These are phyloP conservation scores for Ustulina deusta DNA, from an alignment of 2,329 filamentous ascomycete genomes.

Conservation along the genomic window DNA sequence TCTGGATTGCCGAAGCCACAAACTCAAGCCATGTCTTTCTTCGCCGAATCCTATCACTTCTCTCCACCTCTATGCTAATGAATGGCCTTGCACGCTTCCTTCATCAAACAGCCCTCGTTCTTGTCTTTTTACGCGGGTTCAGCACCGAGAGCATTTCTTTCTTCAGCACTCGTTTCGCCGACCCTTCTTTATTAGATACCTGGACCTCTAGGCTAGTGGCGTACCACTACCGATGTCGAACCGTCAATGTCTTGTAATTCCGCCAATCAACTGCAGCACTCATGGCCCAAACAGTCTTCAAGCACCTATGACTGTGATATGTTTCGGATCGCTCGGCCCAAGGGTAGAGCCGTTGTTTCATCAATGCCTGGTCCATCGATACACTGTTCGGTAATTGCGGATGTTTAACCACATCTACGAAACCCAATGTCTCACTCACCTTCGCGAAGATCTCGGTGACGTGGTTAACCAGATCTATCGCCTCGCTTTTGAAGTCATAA, in stretches of 20 bases:
- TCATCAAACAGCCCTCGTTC: too few species aligned
- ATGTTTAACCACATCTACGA: constrained; percentile 2
- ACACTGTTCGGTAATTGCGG: constrained; percentile 22
- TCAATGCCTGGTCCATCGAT: background rate
- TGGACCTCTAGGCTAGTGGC: too few species aligned
- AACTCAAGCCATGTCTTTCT: constrained; percentile 14
- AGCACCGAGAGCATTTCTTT: background rate
- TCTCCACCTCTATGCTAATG: background rate
- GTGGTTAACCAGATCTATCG: background rate
- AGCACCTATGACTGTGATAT: constrained; percentile 1
- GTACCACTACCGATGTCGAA: constrained; percentile 7
- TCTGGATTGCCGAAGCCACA: constrained; percentile 1
- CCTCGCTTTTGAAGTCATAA: background rate
- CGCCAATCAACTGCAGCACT: constrained; percentile 6
- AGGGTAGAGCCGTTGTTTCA: constrained; percentile 19
- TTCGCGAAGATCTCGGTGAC: background rate
- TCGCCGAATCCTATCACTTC: background rate
- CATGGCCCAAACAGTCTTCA: background rate
- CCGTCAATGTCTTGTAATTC: constrained; percentile 18
- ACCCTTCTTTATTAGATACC: constrained; percentile 5
- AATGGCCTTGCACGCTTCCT: background rate
- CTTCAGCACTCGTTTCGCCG: constrained; percentile 12
- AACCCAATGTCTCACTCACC: constrained; percentile 5
- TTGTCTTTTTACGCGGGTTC: background rate
- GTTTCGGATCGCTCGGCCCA: constrained; percentile 9